Base-by-base conservation (phyloP, 2,329 filamentous ascomycete genomes). In the Bipolaris zeicola region DNA sequence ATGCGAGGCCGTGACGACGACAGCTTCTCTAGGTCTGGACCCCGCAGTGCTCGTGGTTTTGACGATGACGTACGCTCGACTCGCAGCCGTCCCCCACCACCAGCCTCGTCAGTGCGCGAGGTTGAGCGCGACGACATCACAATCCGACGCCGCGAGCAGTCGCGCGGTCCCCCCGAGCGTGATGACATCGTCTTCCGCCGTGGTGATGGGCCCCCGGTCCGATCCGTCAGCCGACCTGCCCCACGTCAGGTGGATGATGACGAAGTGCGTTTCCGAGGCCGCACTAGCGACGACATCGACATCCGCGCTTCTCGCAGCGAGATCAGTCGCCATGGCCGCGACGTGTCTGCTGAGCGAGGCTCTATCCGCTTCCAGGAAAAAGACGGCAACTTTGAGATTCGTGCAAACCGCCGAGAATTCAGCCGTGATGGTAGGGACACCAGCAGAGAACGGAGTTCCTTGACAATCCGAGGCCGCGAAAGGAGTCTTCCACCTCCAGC, bases 231-330 rank as follows among this genome's bases (percentile, higher is more conserved):
- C 57, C 57, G 53, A 39, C 67, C 68, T 24, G 66, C 72, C 31
- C 69, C 72, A 11, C 73, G 73, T 58, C 72, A 76, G 52, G 69
- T 71, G 44, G 73, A 75, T 31, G 67, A 73, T 28, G 81, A 83
- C 52, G 80, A 83, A 60, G 77, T 83, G 54, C 77, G 79, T 55
- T 81, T 83, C 71, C 68, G 79, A 50, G 77, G 77, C 55, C 69
- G 72, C 14, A 58, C 55, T 60, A 70, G 62, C 54, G 65, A 69
- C 58, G 68, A 65, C 58, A 70, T 71, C 28, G 76, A 80, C 47
- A 65, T 68, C 55, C 67, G 62, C 13, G 59, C 67, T 26, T 60
- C 62, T 31, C 67, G 52, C 56, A 66, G 63, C 49, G 66, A 69
- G 44, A 57, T 69, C 55, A 63, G 55, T 49, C 60, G 65, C 48